Evolutionary conservation across 345 rosid species (phyloP).

Genomic region (Draba incana): DNA sequence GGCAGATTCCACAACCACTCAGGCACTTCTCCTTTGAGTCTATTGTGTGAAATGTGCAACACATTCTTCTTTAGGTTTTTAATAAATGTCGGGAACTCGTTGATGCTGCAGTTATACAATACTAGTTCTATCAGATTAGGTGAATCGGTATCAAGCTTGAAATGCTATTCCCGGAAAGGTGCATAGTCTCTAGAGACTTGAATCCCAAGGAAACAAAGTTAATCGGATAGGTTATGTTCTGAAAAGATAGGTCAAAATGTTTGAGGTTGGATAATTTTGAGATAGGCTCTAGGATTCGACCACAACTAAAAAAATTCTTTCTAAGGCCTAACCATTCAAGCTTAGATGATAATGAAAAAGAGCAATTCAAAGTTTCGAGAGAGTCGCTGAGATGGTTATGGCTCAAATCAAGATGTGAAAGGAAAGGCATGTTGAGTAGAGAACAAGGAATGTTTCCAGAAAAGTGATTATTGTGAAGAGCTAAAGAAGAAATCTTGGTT

Average conservation of each 20-base stretch:
- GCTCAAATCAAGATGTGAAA: background rate
- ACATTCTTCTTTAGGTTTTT: background rate
- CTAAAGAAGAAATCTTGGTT: background rate
- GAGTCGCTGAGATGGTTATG: background rate
- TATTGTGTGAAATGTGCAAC: background rate
- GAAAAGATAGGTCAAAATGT: background rate
- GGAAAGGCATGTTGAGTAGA: background rate
- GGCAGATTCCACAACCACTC: constrained; percentile 17
- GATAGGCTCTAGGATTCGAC: constrained; percentile 6
- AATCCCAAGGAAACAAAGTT: background rate
- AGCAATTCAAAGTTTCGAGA: background rate
- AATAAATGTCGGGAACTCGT: background rate
- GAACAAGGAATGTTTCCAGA: constrained; percentile 7
- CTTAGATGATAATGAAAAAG: background rate
- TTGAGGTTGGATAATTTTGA: constrained; percentile 5
- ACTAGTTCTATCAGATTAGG: background rate
- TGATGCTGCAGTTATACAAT: background rate
- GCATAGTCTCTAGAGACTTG: background rate
- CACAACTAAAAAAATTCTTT: background rate
- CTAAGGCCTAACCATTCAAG: background rate
- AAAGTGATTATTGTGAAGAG: background rate
- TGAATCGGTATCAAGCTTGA: background rate
- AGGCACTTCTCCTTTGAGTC: background rate
- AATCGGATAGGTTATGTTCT: background rate
- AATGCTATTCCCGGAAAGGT: background rate